Percentiles rank a stretch among this genome's conserved stretches.
Conservation (phyloP, 371 early-diverging fungal genomes). For the Mortierella sp. region DNA sequence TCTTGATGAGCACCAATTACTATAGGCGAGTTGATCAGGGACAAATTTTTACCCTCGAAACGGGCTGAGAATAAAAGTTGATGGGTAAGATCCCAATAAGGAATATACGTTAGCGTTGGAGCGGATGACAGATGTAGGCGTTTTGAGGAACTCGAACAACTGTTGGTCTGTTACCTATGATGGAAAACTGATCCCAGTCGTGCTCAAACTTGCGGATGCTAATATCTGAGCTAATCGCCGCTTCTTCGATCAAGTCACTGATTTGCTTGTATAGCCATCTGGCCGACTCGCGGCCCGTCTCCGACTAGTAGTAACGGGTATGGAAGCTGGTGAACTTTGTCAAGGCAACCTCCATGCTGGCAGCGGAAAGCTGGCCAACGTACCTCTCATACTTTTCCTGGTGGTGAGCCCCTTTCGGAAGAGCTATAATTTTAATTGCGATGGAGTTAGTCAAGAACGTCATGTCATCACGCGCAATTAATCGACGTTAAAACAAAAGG, state of each 20-base stretch:
- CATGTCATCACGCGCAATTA: background rate
- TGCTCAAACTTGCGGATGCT: constrained; percentile 84
- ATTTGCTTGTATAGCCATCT: constrained; percentile 83
- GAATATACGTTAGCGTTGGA: too few species aligned
- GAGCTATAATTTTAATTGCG: background rate
- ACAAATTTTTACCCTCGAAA: constrained; percentile 71
- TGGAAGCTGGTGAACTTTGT: constrained; percentile 83
- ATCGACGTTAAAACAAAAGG: background rate
- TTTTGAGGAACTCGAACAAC: background rate
- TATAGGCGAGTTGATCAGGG: constrained; percentile 72
- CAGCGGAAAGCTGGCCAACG: constrained; percentile 68
- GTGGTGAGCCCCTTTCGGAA: constrained; percentile 34
- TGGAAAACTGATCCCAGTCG: constrained; percentile 68
- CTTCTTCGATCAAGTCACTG: constrained; percentile 59
- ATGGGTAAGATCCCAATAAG: too few species aligned
- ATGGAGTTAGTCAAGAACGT: background rate
- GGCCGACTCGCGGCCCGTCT: constrained; percentile 76
- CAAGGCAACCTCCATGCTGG: constrained; percentile 74
- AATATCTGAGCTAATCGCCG: constrained; percentile 63
- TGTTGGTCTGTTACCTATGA: constrained; percentile 60
- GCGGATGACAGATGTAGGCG: too few species aligned
- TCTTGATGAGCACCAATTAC: constrained; percentile 95
- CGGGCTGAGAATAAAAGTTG: constrained; percentile 55
- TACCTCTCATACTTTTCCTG: constrained; percentile 71
- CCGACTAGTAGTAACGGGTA: constrained; percentile 92